phyloP scores from a whole-genome alignment of 257 asterid species.

The Leonotis leonurus region DNA sequence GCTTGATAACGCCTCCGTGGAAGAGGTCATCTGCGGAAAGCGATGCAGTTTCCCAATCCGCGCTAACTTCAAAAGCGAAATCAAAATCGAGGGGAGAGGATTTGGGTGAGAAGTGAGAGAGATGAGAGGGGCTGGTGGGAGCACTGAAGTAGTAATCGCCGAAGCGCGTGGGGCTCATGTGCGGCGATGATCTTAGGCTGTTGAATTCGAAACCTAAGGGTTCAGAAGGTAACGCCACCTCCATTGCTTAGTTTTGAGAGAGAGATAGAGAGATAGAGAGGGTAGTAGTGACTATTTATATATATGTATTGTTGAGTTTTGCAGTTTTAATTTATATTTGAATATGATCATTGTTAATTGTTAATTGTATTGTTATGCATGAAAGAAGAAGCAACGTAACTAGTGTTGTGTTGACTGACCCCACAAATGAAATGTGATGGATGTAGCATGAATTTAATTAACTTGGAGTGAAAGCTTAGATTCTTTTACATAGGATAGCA shows the following conservation, averaged over 20 bases:
- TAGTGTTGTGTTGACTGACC: no score
- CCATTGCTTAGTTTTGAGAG: constrained; percentile 25
- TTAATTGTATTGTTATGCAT: no score
- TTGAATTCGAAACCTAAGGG: constrained; percentile 39
- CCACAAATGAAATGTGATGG: no score
- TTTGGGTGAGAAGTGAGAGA: constrained; percentile 32
- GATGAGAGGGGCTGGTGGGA: constrained; percentile 60
- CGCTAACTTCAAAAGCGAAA: constrained; percentile 49
- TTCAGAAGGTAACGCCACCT: constrained; percentile 32
- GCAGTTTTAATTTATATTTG: no score
- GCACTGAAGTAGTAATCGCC: constrained; percentile 59
- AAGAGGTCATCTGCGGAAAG: constrained; percentile 73
- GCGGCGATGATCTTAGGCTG: constrained; percentile 40
- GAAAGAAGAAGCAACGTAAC: no score
- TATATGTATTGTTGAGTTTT: no score
- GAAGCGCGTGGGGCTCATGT: constrained; percentile 26
- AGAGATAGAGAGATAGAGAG: background rate
- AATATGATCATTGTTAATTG: no score
- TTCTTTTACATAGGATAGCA: no score
- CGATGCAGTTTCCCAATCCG: constrained; percentile 30
- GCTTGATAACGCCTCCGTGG: constrained; percentile 61
- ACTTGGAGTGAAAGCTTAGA: background rate
- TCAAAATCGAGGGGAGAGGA: constrained; percentile 8
- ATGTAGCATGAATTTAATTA: no score
- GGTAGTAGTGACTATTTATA: no score